Conservation (phyloP, 805 yeast species). For the Cyberlindnera japonica region DNA sequence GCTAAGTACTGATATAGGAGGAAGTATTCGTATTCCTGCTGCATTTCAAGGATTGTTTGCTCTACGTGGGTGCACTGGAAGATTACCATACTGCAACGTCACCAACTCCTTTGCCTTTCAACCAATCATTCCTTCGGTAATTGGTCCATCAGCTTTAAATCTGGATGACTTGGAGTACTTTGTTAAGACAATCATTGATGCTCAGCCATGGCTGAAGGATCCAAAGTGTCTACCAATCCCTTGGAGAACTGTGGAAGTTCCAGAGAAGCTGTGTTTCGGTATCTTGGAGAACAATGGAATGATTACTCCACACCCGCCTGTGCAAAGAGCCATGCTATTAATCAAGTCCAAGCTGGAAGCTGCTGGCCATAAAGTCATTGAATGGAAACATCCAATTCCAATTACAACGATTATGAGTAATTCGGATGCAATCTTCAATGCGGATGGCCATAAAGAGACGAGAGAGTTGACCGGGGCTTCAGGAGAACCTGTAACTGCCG, state of each 20-base stretch:
- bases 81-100: slow-evolving; percentile 35
- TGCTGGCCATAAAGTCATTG: slow-evolving; percentile 41
- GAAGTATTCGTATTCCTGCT: slow-evolving; percentile 47
- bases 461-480: not conserved
- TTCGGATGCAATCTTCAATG: slow-evolving; percentile 5
- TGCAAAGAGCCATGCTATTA: slow-evolving; percentile 40
- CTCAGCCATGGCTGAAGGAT: slow-evolving; percentile 41
- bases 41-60: slow-evolving; percentile 39
- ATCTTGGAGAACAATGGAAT: slow-evolving; percentile 38
- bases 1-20: slow-evolving; percentile 53
- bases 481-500: slow-evolving; percentile 15
- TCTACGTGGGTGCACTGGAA: slow-evolving; percentile 40
- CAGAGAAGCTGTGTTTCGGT: slow-evolving; percentile 38
- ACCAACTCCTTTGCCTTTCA: slow-evolving; percentile 30
- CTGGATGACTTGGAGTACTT: slow-evolving; percentile 35
- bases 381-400: slow-evolving; percentile 22
- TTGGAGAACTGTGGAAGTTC: slow-evolving; percentile 27
- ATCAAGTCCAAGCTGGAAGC: slow-evolving; percentile 25
- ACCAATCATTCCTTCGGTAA: slow-evolving; percentile 49
- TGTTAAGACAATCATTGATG: slow-evolving; percentile 29
- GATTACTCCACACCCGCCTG: slow-evolving; percentile 49
- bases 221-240: slow-evolving; percentile 35
- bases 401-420: slow-evolving; percentile 1
- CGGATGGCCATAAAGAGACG: slow-evolving; percentile 10
- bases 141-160: slow-evolving; percentile 44